Conservation (phyloP, 2,329 filamentous ascomycete species). For the Sporothrix euskadiensis region DNA sequence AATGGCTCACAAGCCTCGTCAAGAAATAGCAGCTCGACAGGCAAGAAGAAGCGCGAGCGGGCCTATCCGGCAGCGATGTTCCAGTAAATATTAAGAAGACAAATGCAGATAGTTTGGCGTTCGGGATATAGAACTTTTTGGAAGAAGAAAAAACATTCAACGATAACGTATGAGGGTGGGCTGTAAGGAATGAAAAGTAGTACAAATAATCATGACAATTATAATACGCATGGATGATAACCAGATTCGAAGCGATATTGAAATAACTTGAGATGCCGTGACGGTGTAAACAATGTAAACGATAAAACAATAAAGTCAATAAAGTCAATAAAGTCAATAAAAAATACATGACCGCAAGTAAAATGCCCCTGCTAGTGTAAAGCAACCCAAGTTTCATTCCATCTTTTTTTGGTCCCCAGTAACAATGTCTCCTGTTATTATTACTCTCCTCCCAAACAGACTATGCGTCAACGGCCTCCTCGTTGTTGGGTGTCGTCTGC, state of each 20-base stretch:
- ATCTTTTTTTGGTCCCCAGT: not conserved
- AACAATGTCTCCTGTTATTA: not conserved
- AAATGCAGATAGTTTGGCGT: not conserved
- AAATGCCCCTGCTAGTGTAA: constrained; percentile 9
- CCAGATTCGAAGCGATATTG: not conserved
- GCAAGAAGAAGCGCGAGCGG: constrained; percentile 56
- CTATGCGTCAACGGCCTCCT: constrained; percentile 21
- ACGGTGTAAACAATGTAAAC: not conserved
- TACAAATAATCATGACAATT: not conserved
- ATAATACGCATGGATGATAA: no score
- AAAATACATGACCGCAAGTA: not conserved
- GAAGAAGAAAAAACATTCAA: not conserved
- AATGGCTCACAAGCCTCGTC: not conserved
- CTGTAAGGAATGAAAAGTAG: not conserved
- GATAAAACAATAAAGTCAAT: not conserved
- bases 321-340: not conserved
- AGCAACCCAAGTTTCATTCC: not conserved
- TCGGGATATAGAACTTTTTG: not conserved
- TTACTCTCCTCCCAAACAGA: not conserved
- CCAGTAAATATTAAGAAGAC: constrained; percentile 35
- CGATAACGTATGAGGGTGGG: not conserved
- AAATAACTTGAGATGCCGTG: not conserved
- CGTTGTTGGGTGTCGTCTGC: constrained; percentile 2
- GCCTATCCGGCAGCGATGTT: constrained; percentile 65
- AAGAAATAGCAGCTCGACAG: constrained; percentile 57